Evolutionary conservation across 2,329 filamentous ascomycete species (phyloP).

Genomic region (Calonectria multiphialidica): DNA sequence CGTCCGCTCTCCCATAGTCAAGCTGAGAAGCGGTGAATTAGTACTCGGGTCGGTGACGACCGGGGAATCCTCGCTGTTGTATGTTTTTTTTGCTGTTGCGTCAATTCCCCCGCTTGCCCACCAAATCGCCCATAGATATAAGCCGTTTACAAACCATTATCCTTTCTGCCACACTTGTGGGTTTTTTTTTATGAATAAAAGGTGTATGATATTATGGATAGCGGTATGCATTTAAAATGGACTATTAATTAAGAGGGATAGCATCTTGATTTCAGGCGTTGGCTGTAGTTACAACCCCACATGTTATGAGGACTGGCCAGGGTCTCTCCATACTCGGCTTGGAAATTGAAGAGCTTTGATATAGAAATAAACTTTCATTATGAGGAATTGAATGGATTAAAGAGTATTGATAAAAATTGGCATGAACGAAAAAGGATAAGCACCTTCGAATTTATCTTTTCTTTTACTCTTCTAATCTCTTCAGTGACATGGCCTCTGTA

Average conservation of each 20-base stretch:
- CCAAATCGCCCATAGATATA: not conserved
- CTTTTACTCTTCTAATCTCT: not conserved
- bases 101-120: not conserved
- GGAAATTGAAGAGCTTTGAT: not conserved
- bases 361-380: not conserved
- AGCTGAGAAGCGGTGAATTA: too few species aligned
- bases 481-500: not conserved
- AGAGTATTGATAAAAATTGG: not conserved
- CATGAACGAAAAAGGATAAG: not conserved
- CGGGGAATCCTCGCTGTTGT: too few species aligned
- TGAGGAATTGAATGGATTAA: not conserved
- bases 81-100: not conserved
- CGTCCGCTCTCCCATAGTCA: too few species aligned
- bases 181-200: accelerated
- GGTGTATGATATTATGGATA: too few species aligned
- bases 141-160: too few species aligned
- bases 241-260: not conserved
- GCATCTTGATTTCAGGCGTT: not conserved
- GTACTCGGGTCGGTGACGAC: too few species aligned
- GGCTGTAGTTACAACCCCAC: not conserved
- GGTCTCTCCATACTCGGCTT: not conserved
- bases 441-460: too few species aligned
- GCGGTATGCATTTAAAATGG: not conserved
- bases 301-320: not conserved
- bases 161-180: too few species aligned